phyloP scores from a whole-genome alignment of 176 grass and related monocot genomes.

The Panicum miliaceum region DNA sequence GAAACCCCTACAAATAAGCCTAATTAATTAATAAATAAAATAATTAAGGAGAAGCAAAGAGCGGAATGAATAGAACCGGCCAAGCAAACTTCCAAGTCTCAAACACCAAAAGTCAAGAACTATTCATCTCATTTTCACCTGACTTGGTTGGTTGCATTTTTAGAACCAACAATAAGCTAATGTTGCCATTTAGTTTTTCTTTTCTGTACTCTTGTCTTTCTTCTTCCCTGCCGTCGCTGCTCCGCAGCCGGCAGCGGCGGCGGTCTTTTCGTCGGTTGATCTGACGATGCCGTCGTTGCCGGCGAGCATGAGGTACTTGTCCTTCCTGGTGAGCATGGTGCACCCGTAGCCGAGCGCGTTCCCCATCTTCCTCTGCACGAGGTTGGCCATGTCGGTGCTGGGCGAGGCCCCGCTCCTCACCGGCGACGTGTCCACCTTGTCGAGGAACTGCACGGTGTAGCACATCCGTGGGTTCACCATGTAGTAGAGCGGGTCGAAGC shows the following conservation, averaged over 20 bases:
- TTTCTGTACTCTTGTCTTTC: not conserved
- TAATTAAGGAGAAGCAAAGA: not conserved
- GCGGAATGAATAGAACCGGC: not conserved
- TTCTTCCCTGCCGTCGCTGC: not conserved
- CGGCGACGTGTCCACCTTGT: constrained; percentile 40
- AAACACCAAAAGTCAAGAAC: not conserved
- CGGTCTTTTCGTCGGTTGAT: not conserved
- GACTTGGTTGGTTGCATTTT: not conserved
- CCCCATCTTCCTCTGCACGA: constrained; percentile 65
- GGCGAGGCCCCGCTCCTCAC: not conserved
- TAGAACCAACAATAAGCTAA: not conserved
- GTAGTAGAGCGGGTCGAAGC: constrained; percentile 71
- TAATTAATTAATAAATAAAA: not conserved
- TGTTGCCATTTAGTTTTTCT: not conserved
- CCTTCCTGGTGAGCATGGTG: constrained; percentile 78
- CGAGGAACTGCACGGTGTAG: constrained; percentile 67
- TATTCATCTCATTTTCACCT: not conserved
- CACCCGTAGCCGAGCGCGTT: constrained; percentile 61
- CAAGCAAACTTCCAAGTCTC: not conserved
- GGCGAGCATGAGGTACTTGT: constrained; percentile 82
- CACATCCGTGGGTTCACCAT: constrained; percentile 56
- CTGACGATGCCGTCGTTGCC: constrained; percentile 69
- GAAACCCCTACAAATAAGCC: not conserved
- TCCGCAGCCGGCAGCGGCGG: no score
- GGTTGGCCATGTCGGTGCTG: constrained; percentile 59